Evolutionary conservation across 2,329 filamentous ascomycete species (phyloP).

Genomic region (Paecilomyces formosus): DNA sequence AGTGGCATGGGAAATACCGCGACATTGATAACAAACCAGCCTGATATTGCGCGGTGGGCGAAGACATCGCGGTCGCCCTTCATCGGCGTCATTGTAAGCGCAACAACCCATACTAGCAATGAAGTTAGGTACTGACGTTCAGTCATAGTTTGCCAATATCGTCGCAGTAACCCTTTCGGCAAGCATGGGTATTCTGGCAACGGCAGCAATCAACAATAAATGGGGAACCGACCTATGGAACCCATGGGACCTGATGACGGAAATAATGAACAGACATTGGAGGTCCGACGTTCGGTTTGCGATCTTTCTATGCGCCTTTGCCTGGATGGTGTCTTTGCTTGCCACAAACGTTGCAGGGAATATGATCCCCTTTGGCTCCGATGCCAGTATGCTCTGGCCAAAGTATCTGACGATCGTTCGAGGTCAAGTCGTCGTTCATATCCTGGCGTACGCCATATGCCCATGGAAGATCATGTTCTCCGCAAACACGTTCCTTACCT

Average conservation of each 20-base stretch:
- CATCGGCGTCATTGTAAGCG: constrained; percentile 35
- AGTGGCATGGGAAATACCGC: constrained; percentile 31
- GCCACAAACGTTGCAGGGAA: constrained; percentile 33
- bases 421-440: constrained; percentile 44
- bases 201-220: constrained; percentile 36
- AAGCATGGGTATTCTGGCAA: constrained; percentile 38
- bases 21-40: constrained; percentile 36
- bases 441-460: constrained; percentile 49
- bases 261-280: constrained; percentile 26
- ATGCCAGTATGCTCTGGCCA: constrained; percentile 39
- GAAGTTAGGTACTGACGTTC: neutral
- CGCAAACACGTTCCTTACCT: constrained; percentile 49
- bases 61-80: constrained; percentile 14
- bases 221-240: constrained; percentile 31
- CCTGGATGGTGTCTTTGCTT: constrained; percentile 27
- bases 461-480: constrained; percentile 55
- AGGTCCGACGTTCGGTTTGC: constrained; percentile 26
- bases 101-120: neutral
- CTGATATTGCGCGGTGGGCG: constrained; percentile 37
- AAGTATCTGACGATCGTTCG: constrained; percentile 48
- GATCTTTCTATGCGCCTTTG: constrained; percentile 31
- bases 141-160: constrained; percentile 29
- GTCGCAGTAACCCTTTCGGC: constrained; percentile 36
- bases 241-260: constrained; percentile 22
- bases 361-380: constrained; percentile 27